Conservation (phyloP, 257 asterid species). For the Anisodus tanguticus region DNA sequence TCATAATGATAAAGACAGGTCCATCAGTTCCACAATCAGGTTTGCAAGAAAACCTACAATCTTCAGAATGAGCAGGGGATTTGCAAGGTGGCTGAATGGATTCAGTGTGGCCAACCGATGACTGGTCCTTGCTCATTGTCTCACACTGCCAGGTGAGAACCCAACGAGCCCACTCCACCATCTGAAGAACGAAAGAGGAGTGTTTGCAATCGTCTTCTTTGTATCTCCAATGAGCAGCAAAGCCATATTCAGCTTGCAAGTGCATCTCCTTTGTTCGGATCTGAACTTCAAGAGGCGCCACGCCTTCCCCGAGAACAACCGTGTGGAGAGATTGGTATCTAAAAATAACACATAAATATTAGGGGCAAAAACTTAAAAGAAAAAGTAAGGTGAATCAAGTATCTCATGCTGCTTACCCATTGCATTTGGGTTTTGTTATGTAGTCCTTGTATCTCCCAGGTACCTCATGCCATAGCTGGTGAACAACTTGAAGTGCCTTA, state of each 20-base stretch:
- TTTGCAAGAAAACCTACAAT: slow-evolving; percentile 78
- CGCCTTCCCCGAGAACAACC: slow-evolving; percentile 72
- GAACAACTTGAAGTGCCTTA: slow-evolving; percentile 75
- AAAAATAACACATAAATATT: slow-evolving; percentile 29
- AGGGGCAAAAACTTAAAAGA: slow-evolving; percentile 20
- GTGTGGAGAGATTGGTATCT: slow-evolving; percentile 94
- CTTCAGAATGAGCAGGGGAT: slow-evolving; percentile 79
- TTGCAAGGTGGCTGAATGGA: slow-evolving; percentile 70
- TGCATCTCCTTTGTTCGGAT: slow-evolving; percentile 97
- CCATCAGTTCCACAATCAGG: slow-evolving; percentile 73
- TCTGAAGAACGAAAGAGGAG: slow-evolving; percentile 82
- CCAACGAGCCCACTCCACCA: slow-evolving; percentile 99
- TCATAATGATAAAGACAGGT: slow-evolving; percentile 77
- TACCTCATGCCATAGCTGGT: slow-evolving; percentile 76
- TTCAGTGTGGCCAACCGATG: slow-evolving; percentile 54
- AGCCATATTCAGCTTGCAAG: slow-evolving; percentile 96
- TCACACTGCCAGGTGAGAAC: slow-evolving; percentile 95
- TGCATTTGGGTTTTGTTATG: slow-evolving; percentile 71
- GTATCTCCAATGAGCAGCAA: slow-evolving; percentile 98
- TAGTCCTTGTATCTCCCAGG: slow-evolving; percentile 95
- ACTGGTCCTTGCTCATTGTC: slow-evolving; percentile 63
- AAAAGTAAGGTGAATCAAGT: neutral
- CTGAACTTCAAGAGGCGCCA: slow-evolving; percentile 92
- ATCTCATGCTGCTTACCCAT: slow-evolving; percentile 62
- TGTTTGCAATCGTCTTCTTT: slow-evolving; percentile 87